Base-by-base conservation (phyloP, 2,329 filamentous ascomycete species). In the Xylariaceae sp. region DNA sequence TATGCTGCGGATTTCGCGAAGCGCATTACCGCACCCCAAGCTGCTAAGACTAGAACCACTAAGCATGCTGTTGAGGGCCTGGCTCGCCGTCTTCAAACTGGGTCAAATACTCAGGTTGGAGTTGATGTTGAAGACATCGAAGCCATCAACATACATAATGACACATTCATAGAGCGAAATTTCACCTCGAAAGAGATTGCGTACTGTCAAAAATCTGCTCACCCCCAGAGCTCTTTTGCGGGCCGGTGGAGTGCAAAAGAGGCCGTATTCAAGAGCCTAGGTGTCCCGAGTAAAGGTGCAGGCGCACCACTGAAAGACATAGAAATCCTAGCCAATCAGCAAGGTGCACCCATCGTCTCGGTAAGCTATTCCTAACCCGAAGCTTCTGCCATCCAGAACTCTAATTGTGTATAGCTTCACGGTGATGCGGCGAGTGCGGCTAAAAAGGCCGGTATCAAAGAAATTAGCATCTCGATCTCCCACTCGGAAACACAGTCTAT, bases 241-340 rank as follows among this genome's bases (percentile, higher is more conserved):
- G 93, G 93, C 40, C 83, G 90, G 57, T 98, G 93, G 93, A 92
- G 86, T 60, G 93, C 93, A 27, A 98, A 98, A 75, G 93, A 98
- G 72, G 93, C 93, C 22, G 91, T 98, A 1, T 98, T 98, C 79
- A 98, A 98, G 80, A 90, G 88, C 29, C 76, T 98, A 12, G 90
- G 91, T 55, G 91, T 97, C 11, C 72, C 79, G 57, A 86, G 91
- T 68, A 84, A 87, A 70, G 93, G 93, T 50, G 91, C 86, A 8
- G 93, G 94, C 54, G 92, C 93, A 48, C 77, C 89, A 14, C 69
- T 98, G 69, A 93, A 85, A 74, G 91, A 97, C 34, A 98, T 98
- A 72, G 94, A 98, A 72, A 92, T 98, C 59, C 68, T 81, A 51
- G 85, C 83, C 60, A 85, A 91, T 61, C 83, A 86, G 55, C 85